Base-by-base conservation (phyloP, 306 rosid genomes). In the Citrullus mucosospermus region DNA sequence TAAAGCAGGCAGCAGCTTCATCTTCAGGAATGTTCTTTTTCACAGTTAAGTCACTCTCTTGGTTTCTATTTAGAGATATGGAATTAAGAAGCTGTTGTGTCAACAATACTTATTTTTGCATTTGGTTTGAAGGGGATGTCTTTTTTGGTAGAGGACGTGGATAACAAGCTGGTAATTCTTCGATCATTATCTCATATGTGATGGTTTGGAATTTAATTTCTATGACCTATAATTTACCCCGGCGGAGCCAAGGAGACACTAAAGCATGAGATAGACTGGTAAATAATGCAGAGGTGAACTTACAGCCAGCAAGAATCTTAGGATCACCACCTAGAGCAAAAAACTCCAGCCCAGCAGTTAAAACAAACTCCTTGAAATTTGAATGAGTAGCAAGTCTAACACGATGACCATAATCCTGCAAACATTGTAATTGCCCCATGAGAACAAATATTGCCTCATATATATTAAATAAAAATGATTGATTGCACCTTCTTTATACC, bases 351-450 rank as follows among this genome's bases (percentile, higher is more conserved):
- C 99, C 99, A 82, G 99, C 90, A 69, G 99, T 93, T 91, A 93
- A 84, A 79, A 96, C 99, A 91, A 96, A 96, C 83, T 96, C 99
- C 86, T 96, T 96, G 75, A 96, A 96, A 88, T 96, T 96, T 81
- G 98, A 91, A 88, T 96, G 99, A 79, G 97, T 91, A 48, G 99
- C 99, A 77, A 96, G 88, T 85, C 99, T 90, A 80, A 93, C 97
- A 59, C 99, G 99, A 85, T 96, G 99, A 22, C 99, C 99, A 85
- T 90, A 93, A 78, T 91, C 99, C 99, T 93, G 97, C 98, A 88
- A 67, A 34, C 55, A 54, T 67, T 20, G 66, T 53, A 18, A 34
- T 54, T 38, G 53, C 78, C 55, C 28, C 48, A 51, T 51, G 62
- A 51, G 78, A 73, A 10, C 28, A 73, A 51, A 8, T 17, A 30